Evolutionary conservation across 495 filamentous ascomycete species (phyloP).

Genomic region (Aspergillus kassunensis): DNA sequence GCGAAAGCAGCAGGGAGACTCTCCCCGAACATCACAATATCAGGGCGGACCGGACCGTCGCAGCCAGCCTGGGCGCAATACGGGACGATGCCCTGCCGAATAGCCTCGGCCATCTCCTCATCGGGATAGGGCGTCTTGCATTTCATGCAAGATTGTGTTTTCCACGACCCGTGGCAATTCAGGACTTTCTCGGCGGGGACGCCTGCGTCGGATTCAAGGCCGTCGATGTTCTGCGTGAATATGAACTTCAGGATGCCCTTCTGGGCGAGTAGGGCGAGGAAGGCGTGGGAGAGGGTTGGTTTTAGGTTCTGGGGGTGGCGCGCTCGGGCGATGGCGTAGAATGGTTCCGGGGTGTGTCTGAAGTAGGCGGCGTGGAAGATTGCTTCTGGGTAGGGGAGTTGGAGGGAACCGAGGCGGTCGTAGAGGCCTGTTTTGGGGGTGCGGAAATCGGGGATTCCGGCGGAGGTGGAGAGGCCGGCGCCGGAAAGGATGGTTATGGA

Average conservation of each 20-base stretch:
- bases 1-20: conserved; percentile 58
- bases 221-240: conserved; percentile 94
- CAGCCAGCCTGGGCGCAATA: conserved; percentile 57
- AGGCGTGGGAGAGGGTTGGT: conserved; percentile 73
- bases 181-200: conserved; percentile 69
- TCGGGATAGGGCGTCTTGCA: conserved; percentile 64
- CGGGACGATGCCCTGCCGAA: conserved; percentile 60
- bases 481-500: conserved; percentile 25
- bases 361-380: conserved; percentile 81
- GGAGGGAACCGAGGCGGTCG: conserved; percentile 70
- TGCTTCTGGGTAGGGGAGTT: conserved; percentile 70
- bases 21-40: conserved; percentile 93
- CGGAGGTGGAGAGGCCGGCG: conserved; percentile 51
- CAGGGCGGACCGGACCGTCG: conserved; percentile 79
- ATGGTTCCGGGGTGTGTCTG: conserved; percentile 69
- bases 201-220: conserved; percentile 75
- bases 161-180: conserved; percentile 85
- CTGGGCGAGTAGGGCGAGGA: conserved; percentile 63
- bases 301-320: conserved; percentile 76
- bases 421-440: conserved; percentile 75
- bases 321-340: conserved; percentile 80
- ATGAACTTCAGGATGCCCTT: conserved; percentile 70
- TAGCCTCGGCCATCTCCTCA: conserved; percentile 60
- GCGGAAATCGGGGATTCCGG: conserved; percentile 77
- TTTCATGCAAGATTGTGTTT: conserved; percentile 73